These are phyloP conservation scores for Cylindrotheca fusiformis DNA, from an alignment of 108 stramenopile genomes.

Conservation along the genomic window DNA sequence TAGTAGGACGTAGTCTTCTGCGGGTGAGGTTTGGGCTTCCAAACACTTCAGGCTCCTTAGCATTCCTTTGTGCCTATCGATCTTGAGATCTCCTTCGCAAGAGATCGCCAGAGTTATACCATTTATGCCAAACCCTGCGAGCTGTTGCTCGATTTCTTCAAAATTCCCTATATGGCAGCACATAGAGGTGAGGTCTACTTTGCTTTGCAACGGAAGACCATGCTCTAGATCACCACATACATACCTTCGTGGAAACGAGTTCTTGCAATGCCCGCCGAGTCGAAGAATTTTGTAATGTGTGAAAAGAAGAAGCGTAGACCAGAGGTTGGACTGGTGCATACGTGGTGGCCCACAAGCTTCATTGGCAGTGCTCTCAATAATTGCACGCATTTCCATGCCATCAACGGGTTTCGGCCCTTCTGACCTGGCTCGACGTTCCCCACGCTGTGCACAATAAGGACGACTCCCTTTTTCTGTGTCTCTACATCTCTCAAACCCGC, in stretches of 20 bases:
- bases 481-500: conserved; percentile 7
- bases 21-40: not conserved
- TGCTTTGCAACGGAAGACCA: too few species aligned
- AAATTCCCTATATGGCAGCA: not conserved
- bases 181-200: not conserved
- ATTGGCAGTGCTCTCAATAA: too few species aligned
- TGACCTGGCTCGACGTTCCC: too few species aligned
- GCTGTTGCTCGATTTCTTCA: not conserved
- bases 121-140: not conserved
- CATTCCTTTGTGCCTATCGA: not conserved
- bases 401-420: not conserved
- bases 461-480: conserved; percentile 28
- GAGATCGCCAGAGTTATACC: not conserved
- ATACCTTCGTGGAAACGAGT: too few species aligned
- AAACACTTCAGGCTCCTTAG: not conserved
- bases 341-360: too few species aligned
- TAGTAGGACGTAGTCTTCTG: not conserved
- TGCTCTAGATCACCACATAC: too few species aligned
- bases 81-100: not conserved
- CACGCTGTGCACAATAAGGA: conserved; percentile 14
- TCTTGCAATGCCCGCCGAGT: not conserved
- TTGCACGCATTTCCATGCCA: too few species aligned
- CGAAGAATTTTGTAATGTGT: not conserved
- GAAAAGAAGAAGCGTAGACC: too few species aligned
- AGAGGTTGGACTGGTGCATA: too few species aligned